Percentiles rank a stretch among this genome's conserved stretches.
Evolutionary conservation across 2,329 filamentous ascomycete species (phyloP).

Genomic region (Ophiostoma novo-ulmi): DNA sequence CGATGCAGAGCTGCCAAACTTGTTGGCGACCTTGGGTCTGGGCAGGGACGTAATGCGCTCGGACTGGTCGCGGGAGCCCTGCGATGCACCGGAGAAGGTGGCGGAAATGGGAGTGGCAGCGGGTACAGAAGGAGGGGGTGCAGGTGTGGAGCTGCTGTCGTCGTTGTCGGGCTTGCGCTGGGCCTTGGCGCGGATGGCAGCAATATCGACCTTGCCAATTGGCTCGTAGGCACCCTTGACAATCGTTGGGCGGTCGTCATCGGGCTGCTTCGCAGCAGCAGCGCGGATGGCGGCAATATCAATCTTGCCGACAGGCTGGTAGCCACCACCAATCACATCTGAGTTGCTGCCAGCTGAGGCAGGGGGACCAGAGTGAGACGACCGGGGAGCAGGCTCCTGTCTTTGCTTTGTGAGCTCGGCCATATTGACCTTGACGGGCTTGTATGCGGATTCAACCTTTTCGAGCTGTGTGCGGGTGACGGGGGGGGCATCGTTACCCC

Average conservation of each 20-base stretch:
- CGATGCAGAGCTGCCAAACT: conserved; percentile 61
- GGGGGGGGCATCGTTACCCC: conserved; percentile 90
- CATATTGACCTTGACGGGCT: conserved; percentile 93
- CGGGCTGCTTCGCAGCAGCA: conserved; percentile 58
- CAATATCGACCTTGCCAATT: conserved; percentile 94
- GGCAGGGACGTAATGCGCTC: conserved; percentile 82
- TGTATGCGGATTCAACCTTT: conserved; percentile 88
- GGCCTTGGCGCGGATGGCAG: conserved; percentile 65
- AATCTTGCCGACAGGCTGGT: conserved; percentile 95
- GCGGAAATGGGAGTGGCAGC: not conserved
- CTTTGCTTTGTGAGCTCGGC: conserved; percentile 69
- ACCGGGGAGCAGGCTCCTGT: conserved; percentile 51
- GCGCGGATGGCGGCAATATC: conserved; percentile 86
- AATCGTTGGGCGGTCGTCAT: conserved; percentile 72
- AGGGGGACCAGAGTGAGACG: conserved; percentile 45
- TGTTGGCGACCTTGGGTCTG: conserved; percentile 92
- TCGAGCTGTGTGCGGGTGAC: conserved; percentile 81
- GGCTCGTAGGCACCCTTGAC: conserved; percentile 95
- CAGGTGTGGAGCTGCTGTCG: conserved; percentile 12
- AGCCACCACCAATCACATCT: conserved; percentile 76
- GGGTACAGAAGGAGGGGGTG: conserved; percentile 33
- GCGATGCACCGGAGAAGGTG: conserved; percentile 55
- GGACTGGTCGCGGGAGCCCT: conserved; percentile 65
- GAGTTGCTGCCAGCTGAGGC: conserved; percentile 37
- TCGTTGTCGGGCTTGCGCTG: conserved; percentile 21